These are phyloP conservation scores for Magnusiomyces tetraspermus DNA, from an alignment of 1,139 yeast species.

Conservation along the genomic window DNA sequence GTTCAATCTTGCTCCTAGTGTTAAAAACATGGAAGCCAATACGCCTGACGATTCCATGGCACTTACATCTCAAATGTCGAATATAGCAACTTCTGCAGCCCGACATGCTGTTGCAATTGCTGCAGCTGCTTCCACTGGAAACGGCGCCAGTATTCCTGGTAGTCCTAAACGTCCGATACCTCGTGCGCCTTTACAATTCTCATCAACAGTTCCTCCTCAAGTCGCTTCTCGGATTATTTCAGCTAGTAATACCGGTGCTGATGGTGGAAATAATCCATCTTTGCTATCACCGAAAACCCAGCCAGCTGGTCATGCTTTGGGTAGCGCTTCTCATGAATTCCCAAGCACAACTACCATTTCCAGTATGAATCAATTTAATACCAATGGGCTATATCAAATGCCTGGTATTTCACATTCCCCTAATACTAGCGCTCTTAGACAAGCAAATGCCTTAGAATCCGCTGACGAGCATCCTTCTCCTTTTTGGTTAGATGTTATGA, in stretches of 20 bases:
- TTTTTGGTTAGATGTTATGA: constrained; percentile 85
- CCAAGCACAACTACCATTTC: neutral
- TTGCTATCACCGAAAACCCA: too few relatives aligned
- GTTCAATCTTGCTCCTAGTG: constrained; percentile 16
- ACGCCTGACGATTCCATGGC: constrained; percentile 6
- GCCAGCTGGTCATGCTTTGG: neutral
- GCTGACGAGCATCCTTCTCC: constrained; percentile 46
- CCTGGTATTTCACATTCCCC: neutral
- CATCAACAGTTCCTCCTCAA: neutral
- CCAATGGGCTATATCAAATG: neutral
- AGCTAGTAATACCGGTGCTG: neutral
- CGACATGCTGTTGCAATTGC: neutral
- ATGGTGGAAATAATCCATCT: too few relatives aligned
- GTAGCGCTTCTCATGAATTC: too few relatives aligned
- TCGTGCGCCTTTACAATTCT: neutral
- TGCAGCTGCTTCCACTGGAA: too few relatives aligned
- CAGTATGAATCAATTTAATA: neutral
- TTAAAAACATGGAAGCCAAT: constrained; percentile 6
- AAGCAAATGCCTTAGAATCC: neutral
- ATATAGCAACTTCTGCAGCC: constrained; percentile 1
- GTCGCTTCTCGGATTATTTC: neutral
- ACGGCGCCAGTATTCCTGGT: too few relatives aligned
- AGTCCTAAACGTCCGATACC: too few relatives aligned
- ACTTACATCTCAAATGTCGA: neutral
- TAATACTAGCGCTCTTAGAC: too few relatives aligned